Percentiles rank a stretch among this genome's conserved stretches.
These are phyloP conservation scores for Sherardia arvensis DNA, from an alignment of 257 asterid genomes.

Conservation along the genomic window DNA sequence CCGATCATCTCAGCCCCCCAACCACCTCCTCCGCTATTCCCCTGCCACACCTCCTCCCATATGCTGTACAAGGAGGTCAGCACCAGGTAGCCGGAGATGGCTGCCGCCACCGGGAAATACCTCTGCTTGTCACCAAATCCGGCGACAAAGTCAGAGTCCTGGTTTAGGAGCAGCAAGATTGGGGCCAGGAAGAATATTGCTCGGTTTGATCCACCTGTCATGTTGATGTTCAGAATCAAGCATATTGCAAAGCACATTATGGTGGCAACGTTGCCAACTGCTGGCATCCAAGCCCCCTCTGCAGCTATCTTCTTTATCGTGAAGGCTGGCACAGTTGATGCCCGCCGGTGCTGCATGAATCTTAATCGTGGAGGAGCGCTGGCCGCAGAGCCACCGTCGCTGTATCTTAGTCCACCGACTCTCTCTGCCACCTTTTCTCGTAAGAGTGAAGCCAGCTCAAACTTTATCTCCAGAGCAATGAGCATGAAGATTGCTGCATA, in stretches of 20 bases:
- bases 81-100: conserved; percentile 60
- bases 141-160: conserved; percentile 88
- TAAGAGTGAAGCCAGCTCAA: conserved; percentile 84
- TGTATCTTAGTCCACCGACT: conserved; percentile 66
- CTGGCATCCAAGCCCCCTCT: conserved; percentile 99
- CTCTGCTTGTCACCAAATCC: conserved; percentile 97
- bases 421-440: conserved; percentile 60
- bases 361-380: conserved; percentile 73
- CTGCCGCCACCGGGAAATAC: conserved; percentile 83
- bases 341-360: conserved; percentile 91
- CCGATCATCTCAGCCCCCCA: conserved; percentile 92
- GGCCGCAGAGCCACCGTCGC: conserved; percentile 47
- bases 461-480: conserved; percentile 92
- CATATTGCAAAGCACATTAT: conserved; percentile 85
- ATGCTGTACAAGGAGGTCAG: conserved; percentile 59
- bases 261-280: conserved; percentile 96
- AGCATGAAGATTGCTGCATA: conserved; percentile 95
- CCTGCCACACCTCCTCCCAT: conserved; percentile 92
- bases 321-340: conserved; percentile 59
- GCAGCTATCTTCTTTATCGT: conserved; percentile 74
- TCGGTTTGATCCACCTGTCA: conserved; percentile 87
- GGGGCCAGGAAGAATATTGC: conserved; percentile 97
- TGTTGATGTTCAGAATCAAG: conserved; percentile 71
- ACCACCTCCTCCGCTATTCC: conserved; percentile 66
- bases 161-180: conserved; percentile 73